These are phyloP conservation scores for Lobosporangium transversale DNA, from an alignment of 192 early-diverging fungal genomes.

Conservation along the genomic window DNA sequence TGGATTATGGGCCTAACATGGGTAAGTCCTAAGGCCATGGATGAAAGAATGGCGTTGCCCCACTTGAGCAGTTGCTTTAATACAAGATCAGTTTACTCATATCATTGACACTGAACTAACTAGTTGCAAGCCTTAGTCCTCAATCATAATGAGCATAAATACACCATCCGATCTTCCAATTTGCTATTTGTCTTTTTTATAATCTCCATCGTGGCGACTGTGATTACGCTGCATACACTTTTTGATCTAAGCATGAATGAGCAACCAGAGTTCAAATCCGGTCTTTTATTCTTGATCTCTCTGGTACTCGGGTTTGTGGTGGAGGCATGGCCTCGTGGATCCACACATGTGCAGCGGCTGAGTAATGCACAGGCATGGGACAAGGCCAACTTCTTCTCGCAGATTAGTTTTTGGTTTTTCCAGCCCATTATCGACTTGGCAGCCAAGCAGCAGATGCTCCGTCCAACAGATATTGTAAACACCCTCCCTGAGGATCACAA, in stretches of 20 bases:
- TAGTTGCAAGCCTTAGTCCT: conserved; percentile 11
- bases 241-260: neutral
- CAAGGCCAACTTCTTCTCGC: conserved; percentile 28
- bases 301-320: conserved; percentile 13
- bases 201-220: conserved; percentile 1
- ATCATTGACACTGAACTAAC: neutral
- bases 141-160: conserved; percentile 47
- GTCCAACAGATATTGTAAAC: conserved; percentile 27
- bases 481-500: conserved; percentile 24
- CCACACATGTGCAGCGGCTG: conserved; percentile 28
- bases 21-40: conserved; percentile 1
- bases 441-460: conserved; percentile 22
- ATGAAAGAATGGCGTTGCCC: neutral
- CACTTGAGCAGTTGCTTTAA: no score
- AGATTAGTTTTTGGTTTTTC: conserved; percentile 17
- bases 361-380: conserved; percentile 16
- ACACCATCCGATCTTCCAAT: conserved; percentile 39
- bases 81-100: neutral
- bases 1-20: conserved; percentile 8
- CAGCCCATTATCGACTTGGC: conserved; percentile 42
- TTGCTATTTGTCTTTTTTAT: conserved; percentile 16
- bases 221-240: conserved; percentile 10
- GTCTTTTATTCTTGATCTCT: conserved; percentile 1
- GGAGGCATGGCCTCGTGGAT: conserved; percentile 33
- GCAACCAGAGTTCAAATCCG: neutral